Conservation (phyloP, 352 stramenopile species). For the Phytophthora crassamura region DNA sequence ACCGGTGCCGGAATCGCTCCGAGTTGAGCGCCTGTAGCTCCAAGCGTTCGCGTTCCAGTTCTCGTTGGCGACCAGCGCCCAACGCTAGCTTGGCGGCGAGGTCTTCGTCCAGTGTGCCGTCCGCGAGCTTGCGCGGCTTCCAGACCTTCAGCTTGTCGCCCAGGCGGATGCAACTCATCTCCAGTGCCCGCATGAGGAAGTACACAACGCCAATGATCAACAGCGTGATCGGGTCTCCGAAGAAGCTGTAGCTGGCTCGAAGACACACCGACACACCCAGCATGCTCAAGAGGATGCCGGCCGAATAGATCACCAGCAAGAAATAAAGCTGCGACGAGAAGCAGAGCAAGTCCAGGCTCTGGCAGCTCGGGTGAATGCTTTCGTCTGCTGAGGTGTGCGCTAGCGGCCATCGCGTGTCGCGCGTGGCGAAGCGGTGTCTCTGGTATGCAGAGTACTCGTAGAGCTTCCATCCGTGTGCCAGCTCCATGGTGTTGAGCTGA, state of each 20-base stretch:
- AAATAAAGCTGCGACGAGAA: slow-evolving; percentile 97
- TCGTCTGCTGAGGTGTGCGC: slow-evolving; percentile 81
- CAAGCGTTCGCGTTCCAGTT: slow-evolving; percentile 95
- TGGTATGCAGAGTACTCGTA: slow-evolving; percentile 98
- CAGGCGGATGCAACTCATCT: slow-evolving; percentile 62
- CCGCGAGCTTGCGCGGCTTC: slow-evolving; percentile 88
- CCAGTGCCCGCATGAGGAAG: slow-evolving; percentile 74
- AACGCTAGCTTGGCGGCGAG: slow-evolving; percentile 95
- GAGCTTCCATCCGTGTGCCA: slow-evolving; percentile 96
- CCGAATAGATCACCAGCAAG: slow-evolving; percentile 81
- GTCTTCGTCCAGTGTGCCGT: slow-evolving; percentile 96
- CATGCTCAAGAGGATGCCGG: slow-evolving; percentile 93
- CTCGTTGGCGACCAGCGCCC: slow-evolving; percentile 93
- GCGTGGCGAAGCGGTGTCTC: slow-evolving; percentile 94
- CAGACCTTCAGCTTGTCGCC: slow-evolving; percentile 91
- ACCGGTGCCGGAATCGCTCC: slow-evolving; percentile 96
- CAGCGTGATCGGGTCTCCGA: slow-evolving; percentile 92
- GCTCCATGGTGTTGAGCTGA: slow-evolving; percentile 96
- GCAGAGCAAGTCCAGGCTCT: slow-evolving; percentile 95
- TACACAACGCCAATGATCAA: slow-evolving; percentile 90
- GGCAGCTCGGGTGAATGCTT: slow-evolving; percentile 92
- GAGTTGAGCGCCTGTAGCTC: slow-evolving; percentile 97
- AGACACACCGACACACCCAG: slow-evolving; percentile 95
- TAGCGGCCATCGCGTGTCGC: slow-evolving; percentile 95
- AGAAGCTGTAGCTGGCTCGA: slow-evolving; percentile 93